These are phyloP conservation scores for Raffaelea arxii DNA, from an alignment of 2,329 filamentous ascomycete species.

Conservation along the genomic window DNA sequence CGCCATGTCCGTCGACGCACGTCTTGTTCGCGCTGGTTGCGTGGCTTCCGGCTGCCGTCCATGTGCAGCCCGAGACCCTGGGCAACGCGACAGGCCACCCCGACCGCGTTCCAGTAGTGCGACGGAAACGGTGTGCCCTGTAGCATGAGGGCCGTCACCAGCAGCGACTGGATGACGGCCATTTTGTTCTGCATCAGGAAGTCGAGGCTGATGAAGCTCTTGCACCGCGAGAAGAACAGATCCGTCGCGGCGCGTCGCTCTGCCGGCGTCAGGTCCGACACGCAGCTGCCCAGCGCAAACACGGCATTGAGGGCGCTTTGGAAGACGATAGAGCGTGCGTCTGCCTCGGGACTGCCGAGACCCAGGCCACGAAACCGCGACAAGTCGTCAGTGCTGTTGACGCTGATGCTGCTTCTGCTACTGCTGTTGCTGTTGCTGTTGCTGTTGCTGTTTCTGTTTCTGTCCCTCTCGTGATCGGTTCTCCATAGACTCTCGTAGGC, in stretches of 20 bases:
- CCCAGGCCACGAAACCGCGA: conserved; percentile 4
- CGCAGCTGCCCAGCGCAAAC: conserved; percentile 26
- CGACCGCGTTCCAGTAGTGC: conserved; percentile 32
- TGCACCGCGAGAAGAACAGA: conserved; percentile 24
- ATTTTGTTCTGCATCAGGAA: conserved; percentile 29
- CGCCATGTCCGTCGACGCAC: conserved; percentile 8
- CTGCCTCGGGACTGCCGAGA: conserved; percentile 6
- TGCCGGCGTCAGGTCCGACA: conserved; percentile 4
- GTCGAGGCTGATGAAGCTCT: conserved; percentile 26
- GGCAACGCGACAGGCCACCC: conserved; percentile 29
- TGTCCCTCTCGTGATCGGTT: too few species aligned
- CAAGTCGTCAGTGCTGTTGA: background rate
- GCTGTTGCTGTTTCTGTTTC: too few species aligned
- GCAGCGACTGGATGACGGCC: conserved; percentile 15
- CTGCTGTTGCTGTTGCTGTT: background rate
- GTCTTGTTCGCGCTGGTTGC: conserved; percentile 1
- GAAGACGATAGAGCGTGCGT: conserved; percentile 26
- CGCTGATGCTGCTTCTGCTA: background rate
- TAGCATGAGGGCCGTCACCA: conserved; percentile 27
- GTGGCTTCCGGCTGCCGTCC: conserved; percentile 7
- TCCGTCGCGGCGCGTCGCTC: conserved; percentile 20
- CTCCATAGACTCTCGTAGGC: conserved; percentile 6
- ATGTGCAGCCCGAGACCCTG: conserved; percentile 31
- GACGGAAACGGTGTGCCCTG: conserved; percentile 30
- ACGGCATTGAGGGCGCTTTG: conserved; percentile 31